Percentiles rank a stretch among this genome's conserved stretches.
Evolutionary conservation across 2,329 filamentous ascomycete genomes (phyloP).

Genomic region (Ophiostoma piceae): DNA sequence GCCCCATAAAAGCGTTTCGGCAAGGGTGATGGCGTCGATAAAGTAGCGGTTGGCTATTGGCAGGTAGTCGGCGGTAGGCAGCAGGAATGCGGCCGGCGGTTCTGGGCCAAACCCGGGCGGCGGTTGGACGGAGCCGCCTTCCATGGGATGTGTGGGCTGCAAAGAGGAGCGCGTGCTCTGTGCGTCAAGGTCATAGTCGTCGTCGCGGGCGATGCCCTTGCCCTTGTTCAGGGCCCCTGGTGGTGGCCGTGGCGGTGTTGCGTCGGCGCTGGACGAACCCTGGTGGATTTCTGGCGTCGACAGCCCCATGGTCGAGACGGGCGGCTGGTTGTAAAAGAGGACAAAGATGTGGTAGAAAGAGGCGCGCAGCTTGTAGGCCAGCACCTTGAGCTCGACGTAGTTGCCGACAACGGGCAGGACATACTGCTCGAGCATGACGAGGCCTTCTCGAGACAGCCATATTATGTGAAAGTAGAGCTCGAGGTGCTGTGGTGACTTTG

Average conservation of each 20-base stretch:
- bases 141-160: slow-evolving; percentile 46
- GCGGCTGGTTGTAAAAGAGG: slow-evolving; percentile 86
- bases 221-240: slow-evolving; percentile 40
- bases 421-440: slow-evolving; percentile 81
- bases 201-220: slow-evolving; percentile 43
- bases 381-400: slow-evolving; percentile 77
- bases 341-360: slow-evolving; percentile 97
- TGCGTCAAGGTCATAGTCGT: slow-evolving; percentile 35
- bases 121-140: slow-evolving; percentile 54
- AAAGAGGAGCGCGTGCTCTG: slow-evolving; percentile 41
- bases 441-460: slow-evolving; percentile 88
- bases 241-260: slow-evolving; percentile 34
- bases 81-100: slow-evolving; percentile 64
- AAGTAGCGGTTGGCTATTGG: slow-evolving; percentile 79
- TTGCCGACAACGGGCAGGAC: slow-evolving; percentile 77
- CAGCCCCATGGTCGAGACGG: slow-evolving; percentile 59
- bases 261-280: slow-evolving; percentile 32
- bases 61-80: slow-evolving; percentile 75
- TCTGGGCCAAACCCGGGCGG: slow-evolving; percentile 50
- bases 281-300: slow-evolving; percentile 43
- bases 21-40: slow-evolving; percentile 66
- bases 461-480: slow-evolving; percentile 84
- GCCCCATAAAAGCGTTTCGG: slow-evolving; percentile 72
- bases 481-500: slow-evolving; percentile 68
- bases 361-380: slow-evolving; percentile 85